Evolutionary conservation across 139 green algal species (phyloP).

Genomic region (Spirogloea muscicola): DNA sequence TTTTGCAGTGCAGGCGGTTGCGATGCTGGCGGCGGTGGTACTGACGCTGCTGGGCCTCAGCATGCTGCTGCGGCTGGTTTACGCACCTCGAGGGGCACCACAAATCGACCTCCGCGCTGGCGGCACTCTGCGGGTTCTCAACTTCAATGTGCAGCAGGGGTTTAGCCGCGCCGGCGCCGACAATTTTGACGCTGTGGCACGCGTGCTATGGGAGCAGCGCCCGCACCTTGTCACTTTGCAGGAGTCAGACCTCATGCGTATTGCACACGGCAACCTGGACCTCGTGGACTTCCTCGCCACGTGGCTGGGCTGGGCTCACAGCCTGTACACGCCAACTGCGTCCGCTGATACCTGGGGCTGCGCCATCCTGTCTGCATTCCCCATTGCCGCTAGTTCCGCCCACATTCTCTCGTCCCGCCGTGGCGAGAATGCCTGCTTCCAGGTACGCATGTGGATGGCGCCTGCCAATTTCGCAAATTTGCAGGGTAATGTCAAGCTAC

Average conservation of each 20-base stretch:
- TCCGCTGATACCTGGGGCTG: slow-evolving; percentile 32
- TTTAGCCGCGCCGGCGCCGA: slow-evolving; percentile 27
- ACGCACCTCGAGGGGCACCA: no score
- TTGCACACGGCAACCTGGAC: slow-evolving; percentile 34
- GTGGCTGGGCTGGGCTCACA: slow-evolving; percentile 37
- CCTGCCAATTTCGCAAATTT: no score
- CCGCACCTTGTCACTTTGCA: slow-evolving; percentile 37
- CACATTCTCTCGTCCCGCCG: slow-evolving; percentile 23
- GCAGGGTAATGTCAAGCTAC: no score
- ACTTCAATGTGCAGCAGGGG: slow-evolving; percentile 45
- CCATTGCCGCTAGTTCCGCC: background rate
- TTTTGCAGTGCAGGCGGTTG: no score
- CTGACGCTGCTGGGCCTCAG: no score
- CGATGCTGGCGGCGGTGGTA: no score
- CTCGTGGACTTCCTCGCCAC: slow-evolving; percentile 38
- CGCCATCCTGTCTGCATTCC: slow-evolving; percentile 40
- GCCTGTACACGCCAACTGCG: slow-evolving; percentile 15
- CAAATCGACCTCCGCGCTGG: no score
- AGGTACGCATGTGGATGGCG: no score
- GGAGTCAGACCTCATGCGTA: slow-evolving; percentile 27
- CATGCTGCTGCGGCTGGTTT: no score
- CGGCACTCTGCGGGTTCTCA: slow-evolving; percentile 39
- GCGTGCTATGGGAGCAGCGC: slow-evolving; percentile 22
- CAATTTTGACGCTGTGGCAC: slow-evolving; percentile 25
- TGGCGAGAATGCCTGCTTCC: slow-evolving; percentile 35